Base-by-base conservation (phyloP, 805 yeast species). In the Pichia kluyveri region DNA sequence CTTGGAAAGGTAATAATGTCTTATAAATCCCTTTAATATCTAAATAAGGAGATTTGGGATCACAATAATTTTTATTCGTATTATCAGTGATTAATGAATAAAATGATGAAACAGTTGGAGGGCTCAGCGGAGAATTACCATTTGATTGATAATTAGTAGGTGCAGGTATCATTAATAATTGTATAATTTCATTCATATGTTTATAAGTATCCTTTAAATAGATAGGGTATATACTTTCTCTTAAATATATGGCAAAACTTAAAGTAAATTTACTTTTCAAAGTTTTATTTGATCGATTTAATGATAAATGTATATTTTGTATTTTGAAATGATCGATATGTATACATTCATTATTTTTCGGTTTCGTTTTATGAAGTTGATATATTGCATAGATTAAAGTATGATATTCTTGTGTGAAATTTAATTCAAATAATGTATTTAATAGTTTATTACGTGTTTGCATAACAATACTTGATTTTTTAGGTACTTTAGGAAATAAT, bases 31-130 rank as follows among this genome's bases (percentile, higher is more conserved):
- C 44, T 4, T 58, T 58, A 1, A 62, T 34, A 2, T 40, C 41
- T 1, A 59, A 34, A 8, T 49, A 30, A 6, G 41, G 19, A 8
- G 19, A 28, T 2, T 43, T 38, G 15, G 30, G 19, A 26, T 52
- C 48, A 31, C 50, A 54, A 2, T 53, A 45, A n/a, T 43, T 39
- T 18, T 41, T 50, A 9, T 58, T 54, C 0, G 84, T 77, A 45
- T 69, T 60, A 14, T 71, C 68, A 0, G 82, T 72, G 38, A 80
- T 69, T 3, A 71, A 51, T 27, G 72, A 72, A 58, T 80, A 80
- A 53, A 80, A 80, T 14, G 69, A 50, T 0, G 64, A 50, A 30
- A 60, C 65, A 1, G 63, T 47, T 2, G 64, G 66, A 10, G 40
- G 45, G 26, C 47, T 28, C 23, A 41, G 43, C 26, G 17, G 48